Percentiles rank a stretch among this genome's conserved stretches.
phyloP scores from a whole-genome alignment of 2,329 filamentous ascomycete genomes.

The Verticillium nonalfalfae region DNA sequence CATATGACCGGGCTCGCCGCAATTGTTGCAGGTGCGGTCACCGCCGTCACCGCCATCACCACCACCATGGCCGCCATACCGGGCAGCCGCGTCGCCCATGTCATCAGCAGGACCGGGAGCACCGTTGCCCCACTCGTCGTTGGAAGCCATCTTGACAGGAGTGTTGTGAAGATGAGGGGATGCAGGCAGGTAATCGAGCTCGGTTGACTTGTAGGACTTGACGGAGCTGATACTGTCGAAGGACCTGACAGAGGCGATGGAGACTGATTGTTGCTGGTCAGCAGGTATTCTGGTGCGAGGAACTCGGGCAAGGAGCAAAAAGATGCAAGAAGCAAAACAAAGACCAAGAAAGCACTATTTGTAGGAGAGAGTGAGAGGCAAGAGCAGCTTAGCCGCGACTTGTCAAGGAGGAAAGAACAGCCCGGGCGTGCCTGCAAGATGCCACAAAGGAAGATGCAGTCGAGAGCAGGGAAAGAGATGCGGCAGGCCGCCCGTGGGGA shows the following conservation, averaged over 20 bases:
- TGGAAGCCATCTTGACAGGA: not conserved
- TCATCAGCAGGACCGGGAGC: not conserved
- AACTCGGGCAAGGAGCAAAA: too few species aligned
- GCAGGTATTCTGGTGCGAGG: not conserved
- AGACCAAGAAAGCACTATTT: not conserved
- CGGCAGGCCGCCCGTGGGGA: too few species aligned
- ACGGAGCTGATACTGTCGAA: not conserved
- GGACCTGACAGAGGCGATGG: not conserved
- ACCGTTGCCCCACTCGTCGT: not conserved
- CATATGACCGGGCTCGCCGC: slow-evolving; percentile 45
- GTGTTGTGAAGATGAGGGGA: not conserved
- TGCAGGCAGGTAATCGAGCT: not conserved
- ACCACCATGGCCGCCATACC: not conserved
- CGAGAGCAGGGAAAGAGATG: too few species aligned
- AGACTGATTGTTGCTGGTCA: not conserved
- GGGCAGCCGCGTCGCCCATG: not conserved
- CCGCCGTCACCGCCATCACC: not conserved
- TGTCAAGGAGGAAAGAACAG: too few species aligned
- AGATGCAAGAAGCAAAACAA: not conserved
- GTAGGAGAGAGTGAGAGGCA: not conserved
- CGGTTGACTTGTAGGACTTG: not conserved
- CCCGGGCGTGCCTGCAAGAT: too few species aligned
- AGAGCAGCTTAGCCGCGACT: too few species aligned
- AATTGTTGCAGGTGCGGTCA: slow-evolving; percentile 31
- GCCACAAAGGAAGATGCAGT: too few species aligned